phyloP scores from a whole-genome alignment of 352 stramenopile genomes.

The Globisporangium carolinianum region DNA sequence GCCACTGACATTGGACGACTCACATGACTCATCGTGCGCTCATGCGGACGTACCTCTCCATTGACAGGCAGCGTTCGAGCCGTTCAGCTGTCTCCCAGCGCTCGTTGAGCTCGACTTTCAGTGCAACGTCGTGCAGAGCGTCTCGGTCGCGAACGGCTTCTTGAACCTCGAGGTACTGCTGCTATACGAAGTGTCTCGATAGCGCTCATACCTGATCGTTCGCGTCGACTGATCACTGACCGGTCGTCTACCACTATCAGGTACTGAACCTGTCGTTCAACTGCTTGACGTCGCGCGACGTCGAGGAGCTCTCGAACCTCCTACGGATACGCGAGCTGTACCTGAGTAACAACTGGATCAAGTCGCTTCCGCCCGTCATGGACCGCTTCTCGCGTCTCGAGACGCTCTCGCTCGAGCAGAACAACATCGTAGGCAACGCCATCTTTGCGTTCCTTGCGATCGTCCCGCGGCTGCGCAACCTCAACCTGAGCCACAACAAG shows the following conservation, averaged over 20 bases:
- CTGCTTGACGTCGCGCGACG: constrained; percentile 47
- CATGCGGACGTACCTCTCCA: background rate
- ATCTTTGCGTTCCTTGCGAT: constrained; percentile 70
- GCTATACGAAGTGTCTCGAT: background rate
- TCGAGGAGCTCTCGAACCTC: constrained; percentile 68
- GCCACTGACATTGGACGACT: background rate
- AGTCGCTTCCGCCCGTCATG: constrained; percentile 64
- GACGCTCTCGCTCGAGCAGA: constrained; percentile 72
- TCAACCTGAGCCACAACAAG: constrained; percentile 81
- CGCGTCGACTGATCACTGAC: no score
- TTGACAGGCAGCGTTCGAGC: constrained; percentile 41
- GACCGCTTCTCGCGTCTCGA: constrained; percentile 69
- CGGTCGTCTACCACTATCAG: constrained; percentile 9
- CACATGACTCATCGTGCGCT: background rate
- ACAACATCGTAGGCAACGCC: constrained; percentile 55
- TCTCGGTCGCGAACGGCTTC: constrained; percentile 48
- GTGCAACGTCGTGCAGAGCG: constrained; percentile 59
- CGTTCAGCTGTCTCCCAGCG: constrained; percentile 56
- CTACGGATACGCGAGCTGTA: constrained; percentile 75
- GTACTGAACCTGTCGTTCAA: constrained; percentile 81
- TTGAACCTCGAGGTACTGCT: constrained; percentile 45
- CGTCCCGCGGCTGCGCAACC: constrained; percentile 52
- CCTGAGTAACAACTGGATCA: constrained; percentile 64
- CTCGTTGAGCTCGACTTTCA: constrained; percentile 73
- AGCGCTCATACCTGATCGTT: no score